Percentiles rank a stretch among this genome's conserved stretches.
phyloP scores from a whole-genome alignment of 2,329 filamentous ascomycete species.

The Stachybotrys echinatus region DNA sequence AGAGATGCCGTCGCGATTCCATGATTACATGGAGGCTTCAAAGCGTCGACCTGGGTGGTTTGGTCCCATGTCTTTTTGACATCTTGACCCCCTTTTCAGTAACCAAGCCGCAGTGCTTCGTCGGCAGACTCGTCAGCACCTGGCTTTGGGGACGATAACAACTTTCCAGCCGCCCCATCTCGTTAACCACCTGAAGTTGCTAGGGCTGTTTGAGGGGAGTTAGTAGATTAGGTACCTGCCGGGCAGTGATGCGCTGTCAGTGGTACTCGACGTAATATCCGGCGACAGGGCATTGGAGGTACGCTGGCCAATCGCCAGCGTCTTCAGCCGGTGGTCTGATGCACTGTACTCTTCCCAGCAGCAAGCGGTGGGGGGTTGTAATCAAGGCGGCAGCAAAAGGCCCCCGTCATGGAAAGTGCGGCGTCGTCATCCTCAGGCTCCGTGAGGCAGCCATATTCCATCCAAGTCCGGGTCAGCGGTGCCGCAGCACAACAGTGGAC shows the following conservation, averaged over 20 bases:
- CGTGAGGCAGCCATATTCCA: background rate
- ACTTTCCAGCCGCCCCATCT: background rate
- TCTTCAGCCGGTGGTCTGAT: too few relatives aligned
- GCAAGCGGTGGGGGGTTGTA: too few relatives aligned
- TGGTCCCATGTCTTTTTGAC: background rate
- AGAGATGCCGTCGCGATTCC: too few relatives aligned
- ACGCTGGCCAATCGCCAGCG: too few relatives aligned
- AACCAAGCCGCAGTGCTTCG: background rate
- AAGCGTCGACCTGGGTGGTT: background rate
- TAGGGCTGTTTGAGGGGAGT: background rate
- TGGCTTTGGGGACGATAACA: background rate
- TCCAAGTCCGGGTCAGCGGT: background rate
- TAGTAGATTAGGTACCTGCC: too few relatives aligned
- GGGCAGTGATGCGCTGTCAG: too few relatives aligned
- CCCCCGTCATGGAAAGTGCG: conserved; percentile 11
- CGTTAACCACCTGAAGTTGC: too few relatives aligned
- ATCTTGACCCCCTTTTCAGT: background rate
- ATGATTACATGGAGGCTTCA: background rate
- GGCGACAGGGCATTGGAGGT: too few relatives aligned
- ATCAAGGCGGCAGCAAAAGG: too few relatives aligned
- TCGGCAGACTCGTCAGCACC: background rate
- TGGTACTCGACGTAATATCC: too few relatives aligned
- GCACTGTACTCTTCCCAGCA: too few relatives aligned
- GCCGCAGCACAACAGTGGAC: too few relatives aligned
- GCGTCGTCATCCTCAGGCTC: conserved; percentile 8